phyloP scores from a whole-genome alignment of 2,329 filamentous ascomycete genomes.

The Plenodomus lindquistii region DNA sequence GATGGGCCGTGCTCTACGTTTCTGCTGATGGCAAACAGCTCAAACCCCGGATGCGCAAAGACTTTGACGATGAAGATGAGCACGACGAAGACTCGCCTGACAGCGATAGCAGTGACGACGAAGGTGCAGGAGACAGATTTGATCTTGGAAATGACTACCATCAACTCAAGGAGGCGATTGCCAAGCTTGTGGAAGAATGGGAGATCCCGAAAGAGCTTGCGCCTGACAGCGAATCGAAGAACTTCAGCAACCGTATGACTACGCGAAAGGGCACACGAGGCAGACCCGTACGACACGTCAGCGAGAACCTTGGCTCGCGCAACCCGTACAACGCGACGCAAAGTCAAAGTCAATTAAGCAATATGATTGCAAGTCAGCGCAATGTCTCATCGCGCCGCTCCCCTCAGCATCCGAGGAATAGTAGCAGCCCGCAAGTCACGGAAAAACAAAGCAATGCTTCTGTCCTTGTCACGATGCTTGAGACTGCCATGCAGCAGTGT shows the following conservation, averaged over 20 bases:
- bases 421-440: slow-evolving; percentile 45
- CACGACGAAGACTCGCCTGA: slow-evolving; percentile 62
- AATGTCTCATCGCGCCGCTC: slow-evolving; percentile 41
- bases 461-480: slow-evolving; percentile 72
- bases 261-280: slow-evolving; percentile 42
- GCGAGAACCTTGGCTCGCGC: slow-evolving; percentile 51
- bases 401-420: slow-evolving; percentile 43
- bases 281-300: slow-evolving; percentile 29
- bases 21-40: slow-evolving; percentile 72
- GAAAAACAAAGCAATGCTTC: slow-evolving; percentile 46
- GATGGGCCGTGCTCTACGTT: slow-evolving; percentile 82
- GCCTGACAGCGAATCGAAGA: slow-evolving; percentile 61
- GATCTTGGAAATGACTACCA: slow-evolving; percentile 80
- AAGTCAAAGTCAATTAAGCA: slow-evolving; percentile 43
- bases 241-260: slow-evolving; percentile 72
- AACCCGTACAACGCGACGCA: slow-evolving; percentile 51
- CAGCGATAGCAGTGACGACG: slow-evolving; percentile 53
- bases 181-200: slow-evolving; percentile 80
- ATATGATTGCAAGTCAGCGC: slow-evolving; percentile 44
- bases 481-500: slow-evolving; percentile 75
- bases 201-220: slow-evolving; percentile 73
- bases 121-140: slow-evolving; percentile 48
- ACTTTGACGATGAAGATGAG: slow-evolving; percentile 65
- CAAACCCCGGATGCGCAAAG: slow-evolving; percentile 73
- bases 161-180: slow-evolving; percentile 76